A percentile compares a stretch with the other conserved stretches of the same genome.
Evolutionary conservation across 1,284 basidiomycete genomes (phyloP).

Genomic region (Crucibulum cyathiforme): DNA sequence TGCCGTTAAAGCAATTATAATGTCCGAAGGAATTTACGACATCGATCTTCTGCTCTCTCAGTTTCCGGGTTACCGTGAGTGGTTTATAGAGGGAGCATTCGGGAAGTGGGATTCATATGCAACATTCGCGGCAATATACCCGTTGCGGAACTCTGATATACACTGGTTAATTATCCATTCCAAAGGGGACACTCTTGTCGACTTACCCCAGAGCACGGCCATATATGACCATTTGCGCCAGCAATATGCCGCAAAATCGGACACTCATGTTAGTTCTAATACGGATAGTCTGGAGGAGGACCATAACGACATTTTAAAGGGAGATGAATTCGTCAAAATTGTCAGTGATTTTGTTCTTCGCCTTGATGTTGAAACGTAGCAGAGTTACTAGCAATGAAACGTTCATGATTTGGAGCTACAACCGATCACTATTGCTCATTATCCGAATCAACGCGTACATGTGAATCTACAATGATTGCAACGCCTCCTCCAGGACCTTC

Average conservation of each 20-base stretch:
- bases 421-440: neutral
- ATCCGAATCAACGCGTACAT: neutral
- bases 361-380: neutral
- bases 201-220: constrained; percentile 62
- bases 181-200: constrained; percentile 69
- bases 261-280: constrained; percentile 44
- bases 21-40: constrained; percentile 81
- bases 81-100: constrained; percentile 73
- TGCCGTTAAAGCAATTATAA: constrained; percentile 58
- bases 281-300: constrained; percentile 53
- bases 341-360: constrained; percentile 49
- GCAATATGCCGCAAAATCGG: constrained; percentile 32
- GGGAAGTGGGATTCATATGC: constrained; percentile 55
- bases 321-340: constrained; percentile 53
- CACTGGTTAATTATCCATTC: constrained; percentile 79
- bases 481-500: constrained; percentile 63
- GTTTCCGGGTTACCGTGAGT: constrained; percentile 68
- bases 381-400: neutral
- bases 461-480: constrained; percentile 23
- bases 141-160: constrained; percentile 43
- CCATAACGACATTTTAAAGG: constrained; percentile 62
- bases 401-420: constrained; percentile 1
- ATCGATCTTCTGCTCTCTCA: constrained; percentile 63
- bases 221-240: constrained; percentile 61
- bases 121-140: constrained; percentile 53